phyloP scores from a whole-genome alignment of 768 basidiomycete genomes.

The Tulasnella sp. region DNA sequence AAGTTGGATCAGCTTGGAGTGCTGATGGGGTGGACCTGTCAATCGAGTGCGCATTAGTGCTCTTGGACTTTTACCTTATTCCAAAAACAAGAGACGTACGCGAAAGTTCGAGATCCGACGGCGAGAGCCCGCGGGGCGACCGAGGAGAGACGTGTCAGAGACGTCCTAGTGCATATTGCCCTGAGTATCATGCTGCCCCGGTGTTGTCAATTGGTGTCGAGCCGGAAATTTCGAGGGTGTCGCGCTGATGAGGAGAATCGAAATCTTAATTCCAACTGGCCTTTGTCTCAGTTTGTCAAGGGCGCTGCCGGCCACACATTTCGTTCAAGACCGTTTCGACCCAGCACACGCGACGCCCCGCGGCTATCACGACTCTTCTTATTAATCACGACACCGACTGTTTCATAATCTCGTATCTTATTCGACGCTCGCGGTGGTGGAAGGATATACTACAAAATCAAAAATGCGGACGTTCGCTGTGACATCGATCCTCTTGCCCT shows the following conservation, averaged over 20 bases:
- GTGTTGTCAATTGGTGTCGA: neutral
- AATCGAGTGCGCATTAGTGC: neutral
- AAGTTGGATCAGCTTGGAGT: neutral
- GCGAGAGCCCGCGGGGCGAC: neutral
- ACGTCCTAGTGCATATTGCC: neutral
- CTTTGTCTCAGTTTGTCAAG: slow-evolving; percentile 7
- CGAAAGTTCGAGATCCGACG: neutral
- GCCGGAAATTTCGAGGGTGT: slow-evolving; percentile 6
- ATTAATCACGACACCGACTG: neutral
- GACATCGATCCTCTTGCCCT: slow-evolving; percentile 5
- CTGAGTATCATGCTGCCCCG: slow-evolving; percentile 2
- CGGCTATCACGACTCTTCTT: neutral
- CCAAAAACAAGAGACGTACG: neutral
- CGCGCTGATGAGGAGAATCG: slow-evolving; percentile 13
- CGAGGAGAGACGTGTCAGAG: neutral
- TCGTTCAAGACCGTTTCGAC: neutral
- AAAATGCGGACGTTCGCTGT: slow-evolving; percentile 8
- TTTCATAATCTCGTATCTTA: too few relatives aligned
- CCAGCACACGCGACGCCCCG: neutral
- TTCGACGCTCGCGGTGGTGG: too few relatives aligned
- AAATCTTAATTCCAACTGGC: neutral
- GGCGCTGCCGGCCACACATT: neutral
- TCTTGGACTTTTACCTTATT: neutral
- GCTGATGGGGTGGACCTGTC: neutral
- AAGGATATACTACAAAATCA: neutral